Conservation (phyloP, 768 basidiomycete genomes). For the Mycena floridula region DNA sequence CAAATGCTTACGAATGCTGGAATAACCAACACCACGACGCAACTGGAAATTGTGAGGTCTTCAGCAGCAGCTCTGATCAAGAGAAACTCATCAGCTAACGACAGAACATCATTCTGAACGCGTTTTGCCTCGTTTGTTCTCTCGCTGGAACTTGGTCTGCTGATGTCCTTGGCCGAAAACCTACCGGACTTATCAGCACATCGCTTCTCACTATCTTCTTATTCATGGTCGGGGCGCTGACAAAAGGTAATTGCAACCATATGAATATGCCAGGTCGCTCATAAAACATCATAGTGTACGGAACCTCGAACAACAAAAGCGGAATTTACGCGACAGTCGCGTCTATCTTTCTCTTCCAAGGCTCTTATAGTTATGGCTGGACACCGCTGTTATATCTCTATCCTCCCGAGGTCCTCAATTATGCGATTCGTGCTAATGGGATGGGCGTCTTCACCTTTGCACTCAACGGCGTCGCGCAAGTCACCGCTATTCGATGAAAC, state of each 20-base stretch:
- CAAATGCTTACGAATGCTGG: constrained; percentile 15
- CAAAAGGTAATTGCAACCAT: constrained; percentile 9
- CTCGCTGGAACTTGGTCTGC: constrained; percentile 14
- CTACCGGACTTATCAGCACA: constrained; percentile 14
- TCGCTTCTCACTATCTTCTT: constrained; percentile 14
- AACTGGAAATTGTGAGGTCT: constrained; percentile 15
- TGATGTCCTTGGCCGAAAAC: constrained; percentile 16
- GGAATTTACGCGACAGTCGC: constrained; percentile 18
- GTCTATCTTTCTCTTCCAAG: constrained; percentile 18
- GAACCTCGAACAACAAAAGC: constrained; percentile 14
- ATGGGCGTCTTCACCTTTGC: constrained; percentile 34
- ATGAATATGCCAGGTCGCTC: neutral
- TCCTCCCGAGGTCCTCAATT: constrained; percentile 45
- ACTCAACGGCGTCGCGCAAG: constrained; percentile 24
- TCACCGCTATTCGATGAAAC: constrained; percentile 25
- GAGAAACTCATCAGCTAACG: neutral
- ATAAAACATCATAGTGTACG: constrained; percentile 5
- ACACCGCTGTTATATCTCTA: constrained; percentile 28
- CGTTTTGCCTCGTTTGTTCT: constrained; percentile 15
- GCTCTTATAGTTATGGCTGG: constrained; percentile 17
- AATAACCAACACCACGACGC: constrained; percentile 13
- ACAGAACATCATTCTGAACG: constrained; percentile 18
- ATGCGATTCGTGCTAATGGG: constrained; percentile 46
- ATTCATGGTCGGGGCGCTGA: constrained; percentile 17
- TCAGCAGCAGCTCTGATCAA: neutral